Conservation (phyloP, 2,329 filamentous ascomycete genomes). For the Cladosporium sphaerospermum region DNA sequence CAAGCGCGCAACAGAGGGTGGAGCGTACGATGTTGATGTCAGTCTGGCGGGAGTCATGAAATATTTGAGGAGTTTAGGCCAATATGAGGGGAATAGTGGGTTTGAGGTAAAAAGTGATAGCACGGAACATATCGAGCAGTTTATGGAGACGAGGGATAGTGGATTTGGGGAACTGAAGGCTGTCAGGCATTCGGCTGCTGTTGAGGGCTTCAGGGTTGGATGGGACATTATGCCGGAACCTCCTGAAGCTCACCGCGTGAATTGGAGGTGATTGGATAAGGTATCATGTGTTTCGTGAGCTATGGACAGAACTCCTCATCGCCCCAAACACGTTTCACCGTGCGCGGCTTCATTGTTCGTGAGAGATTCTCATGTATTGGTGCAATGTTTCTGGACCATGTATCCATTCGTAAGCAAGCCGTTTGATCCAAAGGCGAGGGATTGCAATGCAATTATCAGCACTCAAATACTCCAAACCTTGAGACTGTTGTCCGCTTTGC, state of each 20-base stretch:
- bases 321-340: too few species aligned
- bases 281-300: too few species aligned
- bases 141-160: slow-evolving; percentile 42
- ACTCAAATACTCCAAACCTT: slow-evolving; percentile 5
- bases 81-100: slow-evolving; percentile 39
- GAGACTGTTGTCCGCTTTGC: slow-evolving; percentile 4
- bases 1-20: slow-evolving; percentile 39
- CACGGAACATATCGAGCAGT: slow-evolving; percentile 4
- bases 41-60: slow-evolving; percentile 52
- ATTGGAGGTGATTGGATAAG: too few species aligned
- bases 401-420: too few species aligned
- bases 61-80: slow-evolving; percentile 51
- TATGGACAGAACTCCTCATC: too few species aligned
- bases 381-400: too few species aligned
- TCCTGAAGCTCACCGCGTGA: too few species aligned
- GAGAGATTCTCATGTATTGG: too few species aligned
- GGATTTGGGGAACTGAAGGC: slow-evolving; percentile 44
- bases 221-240: slow-evolving; percentile 49
- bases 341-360: too few species aligned
- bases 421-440: too few species aligned
- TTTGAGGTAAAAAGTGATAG: slow-evolving; percentile 35
- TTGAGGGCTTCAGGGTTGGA: slow-evolving; percentile 42
- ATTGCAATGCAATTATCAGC: too few species aligned
- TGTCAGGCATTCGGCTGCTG: slow-evolving; percentile 43
- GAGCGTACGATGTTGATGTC: slow-evolving; percentile 48